Evolutionary conservation across 108 stramenopile genomes (phyloP).

Genomic region (Discostella pseudostelligera): DNA sequence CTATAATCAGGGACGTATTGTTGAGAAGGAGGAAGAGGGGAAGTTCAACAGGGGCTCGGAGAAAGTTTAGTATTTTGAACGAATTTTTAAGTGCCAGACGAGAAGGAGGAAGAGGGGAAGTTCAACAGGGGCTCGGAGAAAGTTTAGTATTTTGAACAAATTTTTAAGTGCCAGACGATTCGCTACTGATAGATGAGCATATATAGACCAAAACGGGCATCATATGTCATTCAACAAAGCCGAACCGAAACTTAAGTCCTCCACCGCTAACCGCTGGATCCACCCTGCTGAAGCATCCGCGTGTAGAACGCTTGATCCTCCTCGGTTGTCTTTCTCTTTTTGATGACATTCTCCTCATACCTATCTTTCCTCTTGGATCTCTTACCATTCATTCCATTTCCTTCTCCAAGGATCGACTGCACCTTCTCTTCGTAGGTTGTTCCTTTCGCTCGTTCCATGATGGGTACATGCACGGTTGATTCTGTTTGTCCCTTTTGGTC

Average conservation of each 20-base stretch:
- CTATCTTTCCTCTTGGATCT: constrained; percentile 57
- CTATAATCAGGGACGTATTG: constrained; percentile 60
- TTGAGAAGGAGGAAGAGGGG: constrained; percentile 39
- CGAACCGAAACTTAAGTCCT: too few relatives aligned
- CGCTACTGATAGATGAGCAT: too few relatives aligned
- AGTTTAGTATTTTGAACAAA: too few relatives aligned
- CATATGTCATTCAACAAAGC: too few relatives aligned
- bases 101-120: constrained; percentile 29
- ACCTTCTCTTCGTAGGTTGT: constrained; percentile 92
- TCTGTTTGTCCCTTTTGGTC: constrained; percentile 43
- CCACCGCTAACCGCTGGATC: constrained; percentile 48
- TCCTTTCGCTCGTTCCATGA: constrained; percentile 66
- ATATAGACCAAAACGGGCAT: too few relatives aligned
- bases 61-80: too few relatives aligned
- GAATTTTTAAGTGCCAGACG: too few relatives aligned
- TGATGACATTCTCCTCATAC: constrained; percentile 77
- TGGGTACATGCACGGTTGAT: constrained; percentile 60
- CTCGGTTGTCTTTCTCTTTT: constrained; percentile 75
- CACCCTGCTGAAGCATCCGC: constrained; percentile 77
- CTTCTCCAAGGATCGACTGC: constrained; percentile 36
- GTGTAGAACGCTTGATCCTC: constrained; percentile 82
- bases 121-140: too few relatives aligned
- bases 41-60: too few relatives aligned
- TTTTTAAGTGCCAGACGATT: too few relatives aligned
- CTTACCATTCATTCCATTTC: constrained; percentile 23